Evolutionary conservation across 495 filamentous ascomycete species (phyloP).

Genomic region (Aspergillus steynii): DNA sequence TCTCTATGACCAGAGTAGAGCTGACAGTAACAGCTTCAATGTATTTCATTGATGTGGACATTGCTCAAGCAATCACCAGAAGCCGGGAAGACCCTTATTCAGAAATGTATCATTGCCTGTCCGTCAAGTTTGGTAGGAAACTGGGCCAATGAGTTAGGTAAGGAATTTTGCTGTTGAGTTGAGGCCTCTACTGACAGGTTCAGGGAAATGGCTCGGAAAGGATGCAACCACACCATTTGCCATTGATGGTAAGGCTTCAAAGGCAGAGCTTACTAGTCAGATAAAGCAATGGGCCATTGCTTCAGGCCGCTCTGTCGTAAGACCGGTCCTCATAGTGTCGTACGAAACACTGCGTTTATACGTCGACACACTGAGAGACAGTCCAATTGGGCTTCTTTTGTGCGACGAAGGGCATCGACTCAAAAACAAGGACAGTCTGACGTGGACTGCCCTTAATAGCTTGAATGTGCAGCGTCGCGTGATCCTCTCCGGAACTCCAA

Average conservation of each 20-base stretch:
- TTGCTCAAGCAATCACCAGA: slow-evolving; percentile 93
- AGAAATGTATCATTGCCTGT: slow-evolving; percentile 98
- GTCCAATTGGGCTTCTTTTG: slow-evolving; percentile 89
- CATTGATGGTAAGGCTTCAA: slow-evolving; percentile 93
- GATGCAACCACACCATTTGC: slow-evolving; percentile 93
- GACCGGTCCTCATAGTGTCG: slow-evolving; percentile 98
- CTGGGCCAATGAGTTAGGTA: slow-evolving; percentile 88
- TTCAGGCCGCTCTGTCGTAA: slow-evolving; percentile 81
- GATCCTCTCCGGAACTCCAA: slow-evolving; percentile 95
- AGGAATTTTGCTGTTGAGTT: slow-evolving; percentile 4
- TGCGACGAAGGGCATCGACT: slow-evolving; percentile 98
- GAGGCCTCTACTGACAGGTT: slow-evolving; percentile 12
- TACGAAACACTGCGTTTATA: slow-evolving; percentile 96
- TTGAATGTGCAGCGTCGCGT: slow-evolving; percentile 90
- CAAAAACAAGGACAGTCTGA: slow-evolving; percentile 96
- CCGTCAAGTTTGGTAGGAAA: slow-evolving; percentile 95
- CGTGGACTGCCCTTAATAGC: slow-evolving; percentile 84
- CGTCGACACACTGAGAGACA: slow-evolving; percentile 80
- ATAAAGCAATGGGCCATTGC: slow-evolving; percentile 94
- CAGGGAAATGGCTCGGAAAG: slow-evolving; percentile 91
- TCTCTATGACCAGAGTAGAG: slow-evolving; percentile 6
- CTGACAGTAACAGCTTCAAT: slow-evolving; percentile 61
- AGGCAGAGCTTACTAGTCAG: slow-evolving; percentile 86
- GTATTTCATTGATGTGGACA: slow-evolving; percentile 89
- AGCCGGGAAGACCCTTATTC: slow-evolving; percentile 87